A percentile compares a stretch with the other conserved stretches of the same genome.
Evolutionary conservation across 805 yeast species (phyloP).

Genomic region (Saturnispora bothae): DNA sequence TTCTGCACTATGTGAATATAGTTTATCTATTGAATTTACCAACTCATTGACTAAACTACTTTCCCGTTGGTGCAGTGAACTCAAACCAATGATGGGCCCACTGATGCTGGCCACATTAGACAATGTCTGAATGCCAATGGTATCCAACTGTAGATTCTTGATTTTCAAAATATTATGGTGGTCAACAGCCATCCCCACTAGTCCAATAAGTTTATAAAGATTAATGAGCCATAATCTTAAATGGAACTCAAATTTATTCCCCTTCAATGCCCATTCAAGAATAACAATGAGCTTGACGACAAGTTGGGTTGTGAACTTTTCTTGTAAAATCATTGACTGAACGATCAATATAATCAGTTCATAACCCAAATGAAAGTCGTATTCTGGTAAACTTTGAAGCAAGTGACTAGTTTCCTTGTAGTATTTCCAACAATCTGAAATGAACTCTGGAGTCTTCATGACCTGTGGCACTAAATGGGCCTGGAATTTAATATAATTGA

Average conservation of each 20-base stretch:
- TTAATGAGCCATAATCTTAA: constrained; percentile 61
- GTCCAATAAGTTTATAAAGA: constrained; percentile 49
- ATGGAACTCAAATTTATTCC: constrained; percentile 66
- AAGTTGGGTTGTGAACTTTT: constrained; percentile 17
- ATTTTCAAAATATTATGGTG: constrained; percentile 49
- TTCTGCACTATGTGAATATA: constrained; percentile 43
- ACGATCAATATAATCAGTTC: constrained; percentile 53
- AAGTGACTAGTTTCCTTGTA: constrained; percentile 32
- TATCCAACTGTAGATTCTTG: constrained; percentile 69
- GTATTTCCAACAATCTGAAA: constrained; percentile 26
- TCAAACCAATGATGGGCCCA: constrained; percentile 9
- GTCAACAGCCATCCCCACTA: constrained; percentile 35
- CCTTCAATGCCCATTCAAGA: constrained; percentile 43
- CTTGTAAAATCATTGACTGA: constrained; percentile 20
- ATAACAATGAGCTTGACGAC: constrained; percentile 35
- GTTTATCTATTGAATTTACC: constrained; percentile 31
- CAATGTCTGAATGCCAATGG: constrained; percentile 44
- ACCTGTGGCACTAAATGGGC: constrained; percentile 22
- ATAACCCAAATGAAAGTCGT: constrained; percentile 65
- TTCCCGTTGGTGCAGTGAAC: not conserved
- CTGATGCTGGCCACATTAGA: constrained; percentile 37
- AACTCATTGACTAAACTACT: constrained; percentile 18
- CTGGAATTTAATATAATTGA: constrained; percentile 35
- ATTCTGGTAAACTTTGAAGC: constrained; percentile 34
- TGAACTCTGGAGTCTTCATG: constrained; percentile 17